These are phyloP conservation scores for Aspergillus felis DNA, from an alignment of 2,329 filamentous ascomycete genomes.

Conservation along the genomic window DNA sequence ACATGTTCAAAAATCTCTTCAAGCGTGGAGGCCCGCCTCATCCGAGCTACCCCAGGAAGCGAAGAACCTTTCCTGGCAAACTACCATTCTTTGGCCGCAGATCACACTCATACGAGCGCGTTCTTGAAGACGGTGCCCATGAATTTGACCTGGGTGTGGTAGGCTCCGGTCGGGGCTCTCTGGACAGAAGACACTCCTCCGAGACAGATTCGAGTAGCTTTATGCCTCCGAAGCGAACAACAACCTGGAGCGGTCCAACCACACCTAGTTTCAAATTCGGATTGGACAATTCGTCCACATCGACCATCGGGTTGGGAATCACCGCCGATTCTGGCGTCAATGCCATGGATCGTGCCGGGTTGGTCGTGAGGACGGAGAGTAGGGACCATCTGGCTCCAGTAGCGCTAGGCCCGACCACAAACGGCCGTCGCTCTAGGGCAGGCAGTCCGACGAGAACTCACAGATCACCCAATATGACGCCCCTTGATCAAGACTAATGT, in stretches of 20 bases:
- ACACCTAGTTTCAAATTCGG: conserved; percentile 35
- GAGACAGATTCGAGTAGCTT: conserved; percentile 51
- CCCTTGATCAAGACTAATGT: conserved; percentile 32
- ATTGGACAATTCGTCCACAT: conserved; percentile 39
- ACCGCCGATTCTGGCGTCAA: conserved; percentile 29
- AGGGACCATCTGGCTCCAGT: conserved; percentile 67
- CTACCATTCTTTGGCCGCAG: conserved; percentile 34
- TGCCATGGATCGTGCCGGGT: conserved; percentile 61
- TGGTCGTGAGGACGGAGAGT: conserved; percentile 81
- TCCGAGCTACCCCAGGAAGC: conserved; percentile 33
- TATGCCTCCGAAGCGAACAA: conserved; percentile 50
- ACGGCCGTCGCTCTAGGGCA: conserved; percentile 41
- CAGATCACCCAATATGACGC: conserved; percentile 35
- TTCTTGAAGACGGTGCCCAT: conserved; percentile 71
- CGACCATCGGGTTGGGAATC: conserved; percentile 35
- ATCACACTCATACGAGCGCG: conserved; percentile 67
- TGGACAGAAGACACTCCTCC: conserved; percentile 61
- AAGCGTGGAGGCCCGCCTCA: conserved; percentile 29
- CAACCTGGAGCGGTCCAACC: conserved; percentile 29
- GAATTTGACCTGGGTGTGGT: conserved; percentile 75
- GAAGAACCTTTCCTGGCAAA: conserved; percentile 63
- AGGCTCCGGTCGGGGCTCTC: conserved; percentile 49
- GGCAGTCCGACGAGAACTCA: conserved; percentile 47
- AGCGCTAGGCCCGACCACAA: conserved; percentile 48
- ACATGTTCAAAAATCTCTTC: conserved; percentile 46